Percentiles rank a stretch among this genome's conserved stretches.
phyloP scores from a whole-genome alignment of 805 yeast genomes.

The Candida alai region DNA sequence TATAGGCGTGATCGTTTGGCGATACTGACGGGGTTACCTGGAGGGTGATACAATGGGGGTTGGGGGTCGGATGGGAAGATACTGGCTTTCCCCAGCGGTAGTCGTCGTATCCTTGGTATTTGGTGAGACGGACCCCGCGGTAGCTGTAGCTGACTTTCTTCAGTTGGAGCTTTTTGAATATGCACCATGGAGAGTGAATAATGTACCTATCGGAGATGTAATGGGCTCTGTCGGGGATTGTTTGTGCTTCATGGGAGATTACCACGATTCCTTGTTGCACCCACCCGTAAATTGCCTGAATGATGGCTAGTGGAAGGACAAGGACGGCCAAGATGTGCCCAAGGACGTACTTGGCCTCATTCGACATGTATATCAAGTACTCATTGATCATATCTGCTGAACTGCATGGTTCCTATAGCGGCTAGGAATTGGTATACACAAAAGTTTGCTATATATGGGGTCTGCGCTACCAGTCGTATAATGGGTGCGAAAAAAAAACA shows the following conservation, averaged over 20 bases:
- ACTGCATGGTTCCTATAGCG: too few relatives aligned
- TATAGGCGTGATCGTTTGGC: conserved; percentile 11
- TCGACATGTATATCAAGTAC: too few relatives aligned
- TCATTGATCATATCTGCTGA: too few relatives aligned
- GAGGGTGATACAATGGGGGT: neutral
- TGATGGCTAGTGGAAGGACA: too few relatives aligned
- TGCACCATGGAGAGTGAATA: conserved; percentile 31
- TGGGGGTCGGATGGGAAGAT: neutral
- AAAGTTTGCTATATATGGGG: too few relatives aligned
- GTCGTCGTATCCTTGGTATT: conserved; percentile 17
- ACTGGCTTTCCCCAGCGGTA: conserved; percentile 9
- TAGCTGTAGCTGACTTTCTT: conserved; percentile 12
- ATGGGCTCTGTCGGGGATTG: conserved; percentile 18
- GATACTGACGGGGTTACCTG: conserved; percentile 9
- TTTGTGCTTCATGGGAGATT: conserved; percentile 2
- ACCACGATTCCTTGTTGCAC: neutral
- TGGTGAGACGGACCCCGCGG: conserved; percentile 13
- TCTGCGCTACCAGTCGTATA: too few relatives aligned
- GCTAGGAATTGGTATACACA: too few relatives aligned
- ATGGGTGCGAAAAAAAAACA: too few relatives aligned
- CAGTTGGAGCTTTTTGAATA: conserved; percentile 16
- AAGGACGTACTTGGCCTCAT: too few relatives aligned
- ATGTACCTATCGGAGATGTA: conserved; percentile 38
- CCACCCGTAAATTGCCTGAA: neutral
- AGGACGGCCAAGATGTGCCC: too few relatives aligned